Percentiles rank a stretch among this genome's conserved stretches.
Conservation (phyloP, 2,329 filamentous ascomycete genomes). For the Xylariaceae sp. region DNA sequence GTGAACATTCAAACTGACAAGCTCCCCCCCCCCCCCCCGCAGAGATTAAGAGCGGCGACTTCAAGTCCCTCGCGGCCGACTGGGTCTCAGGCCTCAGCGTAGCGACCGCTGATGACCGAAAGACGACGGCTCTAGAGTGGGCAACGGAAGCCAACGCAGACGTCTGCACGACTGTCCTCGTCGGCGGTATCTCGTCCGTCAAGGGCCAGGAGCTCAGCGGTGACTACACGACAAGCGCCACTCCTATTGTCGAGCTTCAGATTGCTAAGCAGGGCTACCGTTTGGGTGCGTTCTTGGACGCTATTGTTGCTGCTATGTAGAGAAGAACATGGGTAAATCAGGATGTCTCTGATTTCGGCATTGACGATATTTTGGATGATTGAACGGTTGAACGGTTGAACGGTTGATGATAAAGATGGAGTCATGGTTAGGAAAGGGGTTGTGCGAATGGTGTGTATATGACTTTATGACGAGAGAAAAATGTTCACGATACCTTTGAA, state of each 20-base stretch:
- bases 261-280: conserved; percentile 42
- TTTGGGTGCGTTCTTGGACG: conserved; percentile 33
- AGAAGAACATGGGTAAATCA: neutral
- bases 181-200: conserved; percentile 34
- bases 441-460: too few relatives aligned
- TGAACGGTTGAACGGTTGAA: too few relatives aligned
- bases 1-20: neutral
- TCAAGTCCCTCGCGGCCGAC: conserved; percentile 31
- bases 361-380: neutral
- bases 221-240: conserved; percentile 36
- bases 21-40: neutral
- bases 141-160: conserved; percentile 38
- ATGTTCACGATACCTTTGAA: too few relatives aligned
- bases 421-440: too few relatives aligned
- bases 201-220: conserved; percentile 37
- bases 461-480: too few relatives aligned
- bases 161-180: conserved; percentile 40
- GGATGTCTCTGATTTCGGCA: neutral
- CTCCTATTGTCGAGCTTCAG: conserved; percentile 38
- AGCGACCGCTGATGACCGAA: conserved; percentile 24
- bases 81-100: conserved; percentile 36
- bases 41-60: conserved; percentile 36
- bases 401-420: too few relatives aligned
- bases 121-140: conserved; percentile 35
- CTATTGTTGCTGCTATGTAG: conserved; percentile 27